A percentile compares a stretch with the other conserved stretches of the same genome.
phyloP scores from a whole-genome alignment of 2,329 filamentous ascomycete species.

The Cytospora schulzeri region DNA sequence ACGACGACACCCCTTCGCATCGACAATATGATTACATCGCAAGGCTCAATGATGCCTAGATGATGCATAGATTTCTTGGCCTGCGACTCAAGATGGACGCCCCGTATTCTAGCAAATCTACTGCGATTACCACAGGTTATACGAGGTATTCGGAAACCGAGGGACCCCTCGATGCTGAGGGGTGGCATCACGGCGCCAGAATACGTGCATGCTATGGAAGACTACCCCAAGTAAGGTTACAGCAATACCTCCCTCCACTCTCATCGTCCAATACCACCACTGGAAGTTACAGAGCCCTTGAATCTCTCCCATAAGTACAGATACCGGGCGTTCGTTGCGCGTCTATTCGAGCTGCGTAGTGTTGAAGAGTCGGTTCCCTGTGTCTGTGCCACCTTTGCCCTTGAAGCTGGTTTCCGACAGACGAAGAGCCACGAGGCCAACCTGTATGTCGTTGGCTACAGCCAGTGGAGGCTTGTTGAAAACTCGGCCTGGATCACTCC shows the following conservation, averaged over 20 bases:
- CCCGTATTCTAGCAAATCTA: too few relatives aligned
- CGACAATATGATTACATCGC: too few relatives aligned
- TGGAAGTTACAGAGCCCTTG: background rate
- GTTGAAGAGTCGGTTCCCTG: slow-evolving; percentile 62
- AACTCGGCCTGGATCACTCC: slow-evolving; percentile 53
- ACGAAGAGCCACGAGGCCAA: slow-evolving; percentile 54
- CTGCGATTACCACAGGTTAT: background rate
- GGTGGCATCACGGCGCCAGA: background rate
- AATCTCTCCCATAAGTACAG: background rate
- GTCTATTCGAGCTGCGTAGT: slow-evolving; percentile 48
- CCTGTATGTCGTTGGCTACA: slow-evolving; percentile 32
- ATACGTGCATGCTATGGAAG: background rate
- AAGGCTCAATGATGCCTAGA: too few relatives aligned
- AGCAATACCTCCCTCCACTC: background rate
- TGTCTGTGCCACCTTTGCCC: slow-evolving; percentile 56
- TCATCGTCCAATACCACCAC: background rate
- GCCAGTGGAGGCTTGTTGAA: slow-evolving; percentile 27
- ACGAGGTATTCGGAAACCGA: too few relatives aligned
- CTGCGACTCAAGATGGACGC: too few relatives aligned
- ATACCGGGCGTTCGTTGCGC: too few relatives aligned
- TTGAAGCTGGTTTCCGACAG: slow-evolving; percentile 59
- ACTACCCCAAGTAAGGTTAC: background rate
- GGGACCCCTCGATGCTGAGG: too few relatives aligned
- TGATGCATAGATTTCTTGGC: background rate
- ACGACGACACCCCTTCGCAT: background rate